Base-by-base conservation (phyloP, 1,139 yeast species). In the Pichia cactophila region DNA sequence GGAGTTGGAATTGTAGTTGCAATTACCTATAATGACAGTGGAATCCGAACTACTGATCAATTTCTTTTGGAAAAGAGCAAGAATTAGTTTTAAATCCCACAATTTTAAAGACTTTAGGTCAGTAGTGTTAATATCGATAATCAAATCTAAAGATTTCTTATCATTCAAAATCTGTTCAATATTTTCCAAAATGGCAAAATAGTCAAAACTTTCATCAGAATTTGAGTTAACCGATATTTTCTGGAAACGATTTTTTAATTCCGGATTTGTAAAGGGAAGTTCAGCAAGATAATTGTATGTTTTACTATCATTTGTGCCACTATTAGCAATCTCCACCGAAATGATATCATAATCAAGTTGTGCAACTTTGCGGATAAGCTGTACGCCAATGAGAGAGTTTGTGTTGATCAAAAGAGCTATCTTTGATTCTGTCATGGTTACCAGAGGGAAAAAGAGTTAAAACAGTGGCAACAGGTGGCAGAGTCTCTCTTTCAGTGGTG, bases 71-170 rank as follows among this genome's bases (percentile, higher is more conserved):
- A 11, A 33, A 5, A 48, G 26, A 11, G 39, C 42, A 16, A 46
- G 28, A 6, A 49, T 28, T 14, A 51, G 29, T 26, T 49, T 42
- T 1, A 51, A 26, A 39, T 51, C 54, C 54, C 54, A 51, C 38
- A 35, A 17, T n/a, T 49, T 36, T 8, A 33, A 40, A 4, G 40
- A 42, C 11, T 12, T 12, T 2, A 44, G 41, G 5, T 41, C 47
- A 5, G 54, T 46, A 16, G 45, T 40, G 37, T 51, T 51, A 4
- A 51, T 31, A 6, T 48, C 42, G 16, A 51, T 31, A 4, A 51
- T 37, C 5, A 49, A 10, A 36, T 51, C 52, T 11, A 44, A 31
- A 2, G 29, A 11, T 7, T 35, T 17, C 5, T 41, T 20, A 23
- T 16, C 31, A 5, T 35, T 16, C 3, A 35, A 16, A 16, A 14